These are phyloP conservation scores for Fusarium hainanense DNA, from an alignment of 2,329 filamentous ascomycete species.

Conservation along the genomic window DNA sequence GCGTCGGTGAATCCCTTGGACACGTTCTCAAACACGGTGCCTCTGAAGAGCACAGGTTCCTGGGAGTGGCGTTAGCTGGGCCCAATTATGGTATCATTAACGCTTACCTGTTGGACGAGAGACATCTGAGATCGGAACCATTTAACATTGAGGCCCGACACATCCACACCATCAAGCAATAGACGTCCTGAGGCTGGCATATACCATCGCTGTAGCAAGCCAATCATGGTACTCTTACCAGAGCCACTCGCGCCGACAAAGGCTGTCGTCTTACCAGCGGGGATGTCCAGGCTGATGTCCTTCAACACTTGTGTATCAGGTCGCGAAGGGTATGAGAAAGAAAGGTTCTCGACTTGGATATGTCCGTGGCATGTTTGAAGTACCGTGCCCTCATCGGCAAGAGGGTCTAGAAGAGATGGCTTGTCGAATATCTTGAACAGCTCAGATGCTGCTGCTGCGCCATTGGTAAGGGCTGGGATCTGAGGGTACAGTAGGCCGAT, in stretches of 20 bases:
- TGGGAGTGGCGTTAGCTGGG: not conserved
- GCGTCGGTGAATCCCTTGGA: conserved; percentile 36
- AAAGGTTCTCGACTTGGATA: conserved; percentile 66
- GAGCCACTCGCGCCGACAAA: conserved; percentile 77
- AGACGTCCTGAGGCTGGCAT: conserved; percentile 49
- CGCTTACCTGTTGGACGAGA: conserved; percentile 50
- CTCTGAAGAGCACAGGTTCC: conserved; percentile 44
- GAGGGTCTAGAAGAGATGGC: conserved; percentile 25
- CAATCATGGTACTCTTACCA: conserved; percentile 77
- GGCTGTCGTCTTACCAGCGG: conserved; percentile 71
- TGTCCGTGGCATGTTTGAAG: conserved; percentile 46
- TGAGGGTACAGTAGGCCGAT: conserved; percentile 28
- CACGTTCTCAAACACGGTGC: conserved; percentile 46
- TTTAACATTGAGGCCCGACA: conserved; percentile 55
- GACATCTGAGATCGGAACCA: conserved; percentile 61
- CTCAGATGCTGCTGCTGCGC: conserved; percentile 28
- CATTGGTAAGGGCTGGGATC: conserved; percentile 23
- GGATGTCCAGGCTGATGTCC: conserved; percentile 63
- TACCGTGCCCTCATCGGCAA: not conserved
- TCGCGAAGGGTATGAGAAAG: conserved; percentile 74
- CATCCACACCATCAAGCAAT: conserved; percentile 52
- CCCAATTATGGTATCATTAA: rapidly evolving
- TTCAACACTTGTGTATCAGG: conserved; percentile 68
- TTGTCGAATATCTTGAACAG: conserved; percentile 31
- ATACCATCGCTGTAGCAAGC: conserved; percentile 75